phyloP scores from a whole-genome alignment of 2,329 filamentous ascomycete genomes.

The Huntiella bhutanensis region DNA sequence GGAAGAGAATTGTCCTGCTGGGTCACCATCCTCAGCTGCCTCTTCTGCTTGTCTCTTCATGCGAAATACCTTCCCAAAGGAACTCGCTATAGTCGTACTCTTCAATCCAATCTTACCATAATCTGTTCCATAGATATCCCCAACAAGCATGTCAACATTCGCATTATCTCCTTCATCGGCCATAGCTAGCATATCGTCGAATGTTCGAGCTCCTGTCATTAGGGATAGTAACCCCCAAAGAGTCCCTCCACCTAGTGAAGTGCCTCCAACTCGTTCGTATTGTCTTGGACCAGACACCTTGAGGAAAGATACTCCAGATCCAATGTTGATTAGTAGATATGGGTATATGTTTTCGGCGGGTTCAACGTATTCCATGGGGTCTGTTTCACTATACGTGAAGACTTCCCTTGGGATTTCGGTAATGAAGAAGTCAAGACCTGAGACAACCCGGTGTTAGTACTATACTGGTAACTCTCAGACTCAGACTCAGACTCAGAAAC shows the following conservation, averaged over 20 bases:
- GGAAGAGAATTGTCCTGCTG: constrained; percentile 39
- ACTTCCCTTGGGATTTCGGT: constrained; percentile 93
- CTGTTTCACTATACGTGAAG: constrained; percentile 82
- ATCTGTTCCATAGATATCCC: constrained; percentile 91
- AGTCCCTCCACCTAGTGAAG: constrained; percentile 87
- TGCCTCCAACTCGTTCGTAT: constrained; percentile 82
- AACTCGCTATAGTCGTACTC: constrained; percentile 85
- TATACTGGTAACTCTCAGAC: background rate
- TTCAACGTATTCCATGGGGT: constrained; percentile 76
- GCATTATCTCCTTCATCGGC: constrained; percentile 83
- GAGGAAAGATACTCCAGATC: constrained; percentile 89
- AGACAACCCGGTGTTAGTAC: constrained; percentile 11
- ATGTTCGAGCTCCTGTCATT: constrained; percentile 81
- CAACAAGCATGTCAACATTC: constrained; percentile 88
- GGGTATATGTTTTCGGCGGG: constrained; percentile 73
- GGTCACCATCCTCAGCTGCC: constrained; percentile 50
- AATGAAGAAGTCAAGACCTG: constrained; percentile 95
- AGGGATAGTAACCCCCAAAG: constrained; percentile 89
- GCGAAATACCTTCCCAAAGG: constrained; percentile 90
- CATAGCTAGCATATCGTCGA: constrained; percentile 91
- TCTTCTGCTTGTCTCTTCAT: constrained; percentile 72
- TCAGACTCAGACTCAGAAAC: background rate
- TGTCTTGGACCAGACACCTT: constrained; percentile 81
- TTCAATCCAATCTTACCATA: constrained; percentile 95
- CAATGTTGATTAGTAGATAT: constrained; percentile 95